These are phyloP conservation scores for Cutaneotrichosporon sp. DNA, from an alignment of 1,284 basidiomycete genomes.

Conservation along the genomic window DNA sequence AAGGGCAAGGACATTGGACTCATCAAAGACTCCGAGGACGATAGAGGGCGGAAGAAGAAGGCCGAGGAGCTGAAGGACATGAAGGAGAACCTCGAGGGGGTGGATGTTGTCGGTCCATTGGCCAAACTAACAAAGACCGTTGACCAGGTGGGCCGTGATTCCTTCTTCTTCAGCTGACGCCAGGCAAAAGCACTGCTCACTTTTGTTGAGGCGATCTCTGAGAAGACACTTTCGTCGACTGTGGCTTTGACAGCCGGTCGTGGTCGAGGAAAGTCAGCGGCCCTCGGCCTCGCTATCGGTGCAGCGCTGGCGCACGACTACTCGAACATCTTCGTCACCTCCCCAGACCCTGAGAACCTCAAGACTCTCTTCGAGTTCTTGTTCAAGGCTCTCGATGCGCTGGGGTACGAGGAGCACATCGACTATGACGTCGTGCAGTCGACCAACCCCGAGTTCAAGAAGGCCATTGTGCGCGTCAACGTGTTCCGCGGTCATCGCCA, in stretches of 20 bases:
- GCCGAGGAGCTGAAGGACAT: conserved; percentile 69
- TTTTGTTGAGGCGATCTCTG: conserved; percentile 85
- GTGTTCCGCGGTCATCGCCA: conserved; percentile 89
- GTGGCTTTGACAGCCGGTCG: conserved; percentile 91
- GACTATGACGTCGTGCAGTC: conserved; percentile 96
- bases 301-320: conserved; percentile 92
- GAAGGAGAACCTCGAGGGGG: conserved; percentile 73
- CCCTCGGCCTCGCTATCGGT: conserved; percentile 87
- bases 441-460: conserved; percentile 89
- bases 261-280: conserved; percentile 95
- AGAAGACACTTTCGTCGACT: conserved; percentile 89
- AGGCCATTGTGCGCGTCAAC: conserved; percentile 93
- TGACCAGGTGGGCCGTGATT: conserved; percentile 62
- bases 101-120: conserved; percentile 83
- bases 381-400: conserved; percentile 90
- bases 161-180: neutral
- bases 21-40: conserved; percentile 42
- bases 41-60: conserved; percentile 42
- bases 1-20: conserved; percentile 82
- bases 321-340: conserved; percentile 97
- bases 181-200: conserved; percentile 78
- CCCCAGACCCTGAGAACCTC: conserved; percentile 94
- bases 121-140: conserved; percentile 88
- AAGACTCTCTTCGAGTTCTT: conserved; percentile 98
- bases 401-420: conserved; percentile 95